Evolutionary conservation across 768 basidiomycete species (phyloP).

Genomic region (Rhizopogon salebrosus): DNA sequence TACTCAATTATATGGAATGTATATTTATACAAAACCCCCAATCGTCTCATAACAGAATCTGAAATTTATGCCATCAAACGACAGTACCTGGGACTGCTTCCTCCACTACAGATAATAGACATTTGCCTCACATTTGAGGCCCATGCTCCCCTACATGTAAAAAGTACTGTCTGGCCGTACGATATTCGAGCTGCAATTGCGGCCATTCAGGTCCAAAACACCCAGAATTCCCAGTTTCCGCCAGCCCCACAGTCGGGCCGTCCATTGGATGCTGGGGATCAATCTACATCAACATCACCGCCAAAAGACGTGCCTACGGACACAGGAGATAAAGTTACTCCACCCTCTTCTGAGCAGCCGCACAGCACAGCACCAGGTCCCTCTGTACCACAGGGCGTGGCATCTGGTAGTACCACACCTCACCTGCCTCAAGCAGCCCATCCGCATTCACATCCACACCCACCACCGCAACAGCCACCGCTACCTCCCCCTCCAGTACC

Average conservation of each 20-base stretch:
- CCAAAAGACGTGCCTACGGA: constrained; percentile 23
- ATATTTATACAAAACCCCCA: constrained; percentile 20
- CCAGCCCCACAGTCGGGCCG: constrained; percentile 9
- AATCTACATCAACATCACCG: background rate
- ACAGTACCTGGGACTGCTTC: constrained; percentile 63
- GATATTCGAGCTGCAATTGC: constrained; percentile 64
- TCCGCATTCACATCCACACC: constrained; percentile 11
- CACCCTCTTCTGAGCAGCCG: constrained; percentile 11
- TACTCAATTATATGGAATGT: constrained; percentile 16
- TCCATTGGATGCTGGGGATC: background rate
- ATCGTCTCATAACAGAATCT: constrained; percentile 27
- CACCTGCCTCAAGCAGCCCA: constrained; percentile 19
- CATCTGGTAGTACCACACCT: constrained; percentile 15
- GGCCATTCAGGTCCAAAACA: constrained; percentile 33
- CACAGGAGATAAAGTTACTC: constrained; percentile 8
- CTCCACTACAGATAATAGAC: constrained; percentile 70
- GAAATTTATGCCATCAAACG: constrained; percentile 59
- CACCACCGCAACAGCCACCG: constrained; percentile 13
- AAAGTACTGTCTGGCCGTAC: constrained; percentile 65
- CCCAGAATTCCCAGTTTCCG: constrained; percentile 18
- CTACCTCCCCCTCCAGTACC: constrained; percentile 17
- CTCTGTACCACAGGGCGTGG: constrained; percentile 12
- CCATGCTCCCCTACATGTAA: constrained; percentile 61
- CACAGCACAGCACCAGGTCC: constrained; percentile 10
- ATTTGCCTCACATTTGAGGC: constrained; percentile 70